Evolutionary conservation across 1,284 basidiomycete genomes (phyloP).

Genomic region (Hymenochaete sp.): DNA sequence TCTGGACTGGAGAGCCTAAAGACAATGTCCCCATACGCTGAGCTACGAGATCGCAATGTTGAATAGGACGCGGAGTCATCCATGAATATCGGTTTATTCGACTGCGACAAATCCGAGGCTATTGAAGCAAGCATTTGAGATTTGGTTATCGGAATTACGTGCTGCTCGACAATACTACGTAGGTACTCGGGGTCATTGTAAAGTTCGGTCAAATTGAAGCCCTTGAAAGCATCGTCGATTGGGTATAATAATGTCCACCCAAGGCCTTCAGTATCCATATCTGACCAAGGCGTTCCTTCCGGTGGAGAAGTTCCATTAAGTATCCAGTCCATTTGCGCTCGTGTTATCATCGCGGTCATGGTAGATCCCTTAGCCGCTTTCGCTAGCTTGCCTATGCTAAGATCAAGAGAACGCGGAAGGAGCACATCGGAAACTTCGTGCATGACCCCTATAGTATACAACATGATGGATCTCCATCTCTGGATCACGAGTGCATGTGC

Average conservation of each 20-base stretch:
- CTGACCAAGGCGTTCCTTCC: slow-evolving; percentile 50
- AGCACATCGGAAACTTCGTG: slow-evolving; percentile 87
- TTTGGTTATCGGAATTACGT: slow-evolving; percentile 65
- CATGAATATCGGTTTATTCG: slow-evolving; percentile 64
- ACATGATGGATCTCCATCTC: too few relatives aligned
- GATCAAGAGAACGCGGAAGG: slow-evolving; percentile 79
- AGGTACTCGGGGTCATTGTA: slow-evolving; percentile 56
- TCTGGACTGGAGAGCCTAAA: slow-evolving; percentile 51
- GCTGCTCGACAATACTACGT: slow-evolving; percentile 72
- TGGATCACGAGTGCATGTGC: too few relatives aligned
- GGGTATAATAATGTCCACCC: slow-evolving; percentile 87
- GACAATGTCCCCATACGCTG: slow-evolving; percentile 72
- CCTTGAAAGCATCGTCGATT: slow-evolving; percentile 85
- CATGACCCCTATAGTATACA: too few relatives aligned
- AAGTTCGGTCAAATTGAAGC: slow-evolving; percentile 77
- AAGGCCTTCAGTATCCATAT: slow-evolving; percentile 37
- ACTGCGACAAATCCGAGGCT: slow-evolving; percentile 45
- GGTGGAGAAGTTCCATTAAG: slow-evolving; percentile 78
- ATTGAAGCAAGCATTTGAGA: too few relatives aligned
- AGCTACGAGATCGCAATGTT: slow-evolving; percentile 57
- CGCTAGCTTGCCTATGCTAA: slow-evolving; percentile 85
- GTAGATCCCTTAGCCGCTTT: slow-evolving; percentile 81
- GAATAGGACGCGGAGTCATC: slow-evolving; percentile 64
- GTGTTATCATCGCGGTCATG: slow-evolving; percentile 78
- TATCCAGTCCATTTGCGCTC: slow-evolving; percentile 84